Base-by-base conservation (phyloP, 2,329 filamentous ascomycete genomes). In the Hypoxylon sp. region DNA sequence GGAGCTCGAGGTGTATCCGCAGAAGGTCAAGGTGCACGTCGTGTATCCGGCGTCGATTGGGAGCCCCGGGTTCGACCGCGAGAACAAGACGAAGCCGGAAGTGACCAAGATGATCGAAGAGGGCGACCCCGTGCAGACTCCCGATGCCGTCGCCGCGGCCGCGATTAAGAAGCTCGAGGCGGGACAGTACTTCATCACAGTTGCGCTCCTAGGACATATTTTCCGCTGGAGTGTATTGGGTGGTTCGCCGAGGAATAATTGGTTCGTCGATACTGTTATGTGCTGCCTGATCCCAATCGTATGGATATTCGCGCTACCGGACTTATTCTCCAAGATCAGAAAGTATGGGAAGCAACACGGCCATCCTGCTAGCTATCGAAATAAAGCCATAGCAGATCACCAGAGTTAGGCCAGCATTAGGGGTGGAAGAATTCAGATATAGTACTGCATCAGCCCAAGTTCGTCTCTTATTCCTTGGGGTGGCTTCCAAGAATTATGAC, bases 1-100 rank as follows among this genome's bases (percentile, higher is more conserved):
- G 76, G 96, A 99, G 81, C 83, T 97, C 46, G 84, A 93, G 74
- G 83, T 98, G 56, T 99, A 98, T 83, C 94, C 94, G 48, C 91
- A 91, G 58, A 87, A 91, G 46, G 90, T 98, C 59, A 89, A 91
- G 73, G 85, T 98, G 19, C 93, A 97, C 75, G 87, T 93, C 45
- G 88, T 98, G 11, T 92, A 90, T 74, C 96, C 96, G 0, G 95
- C 92, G 58, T 93, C 91, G 2, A 98, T 99, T 70, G 84, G 89
- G 13, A 90, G 87, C 5, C 90, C 93, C 0, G 94, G 94, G 0
- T 86, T 91, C 56, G 90, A 90, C 66, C 84, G 87, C 17, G 95
- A 98, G 81, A 90, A 97, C 75, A 80, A 83, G 73, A 87, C 87
- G 28, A 98, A 98, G 80, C 95, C 94, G 6, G 88, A 86, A 4